Percentiles rank a stretch among this genome's conserved stretches.
Conservation (phyloP, 805 yeast genomes). For the Hanseniaspora jakobsenii region DNA sequence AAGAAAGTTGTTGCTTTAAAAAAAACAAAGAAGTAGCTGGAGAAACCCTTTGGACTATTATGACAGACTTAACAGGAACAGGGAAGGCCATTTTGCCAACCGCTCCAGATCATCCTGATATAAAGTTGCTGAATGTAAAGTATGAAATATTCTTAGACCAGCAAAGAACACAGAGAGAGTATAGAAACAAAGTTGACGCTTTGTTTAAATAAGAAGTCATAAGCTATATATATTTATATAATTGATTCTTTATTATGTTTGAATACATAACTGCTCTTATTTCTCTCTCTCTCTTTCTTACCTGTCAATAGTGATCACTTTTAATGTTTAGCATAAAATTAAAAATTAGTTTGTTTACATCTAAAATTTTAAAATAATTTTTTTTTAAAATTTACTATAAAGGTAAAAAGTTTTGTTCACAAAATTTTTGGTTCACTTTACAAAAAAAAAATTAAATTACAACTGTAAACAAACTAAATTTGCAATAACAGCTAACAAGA, state of each 20-base stretch:
- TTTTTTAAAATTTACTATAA: neutral
- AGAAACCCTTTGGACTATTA: slow-evolving; percentile 69
- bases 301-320: too few species aligned
- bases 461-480: neutral
- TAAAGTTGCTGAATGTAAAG: slow-evolving; percentile 61
- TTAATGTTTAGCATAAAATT: too few species aligned
- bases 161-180: slow-evolving; percentile 67
- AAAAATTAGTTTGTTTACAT: too few species aligned
- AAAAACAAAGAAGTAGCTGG: slow-evolving; percentile 31
- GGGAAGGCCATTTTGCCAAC: slow-evolving; percentile 71
- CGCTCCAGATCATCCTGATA: slow-evolving; percentile 45
- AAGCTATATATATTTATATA: too few species aligned
- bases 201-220: neutral
- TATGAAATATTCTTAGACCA: slow-evolving; percentile 80
- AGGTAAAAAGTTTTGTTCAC: neutral
- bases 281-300: too few species aligned
- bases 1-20: slow-evolving; percentile 28
- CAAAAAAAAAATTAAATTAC: neutral
- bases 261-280: too few species aligned
- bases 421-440: neutral
- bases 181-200: slow-evolving; percentile 55
- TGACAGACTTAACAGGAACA: slow-evolving; percentile 72
- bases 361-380: neutral
- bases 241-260: too few species aligned
- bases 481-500: too few species aligned